Evolutionary conservation across 495 filamentous ascomycete species (phyloP).

Genomic region (Tuber melanosporum): DNA sequence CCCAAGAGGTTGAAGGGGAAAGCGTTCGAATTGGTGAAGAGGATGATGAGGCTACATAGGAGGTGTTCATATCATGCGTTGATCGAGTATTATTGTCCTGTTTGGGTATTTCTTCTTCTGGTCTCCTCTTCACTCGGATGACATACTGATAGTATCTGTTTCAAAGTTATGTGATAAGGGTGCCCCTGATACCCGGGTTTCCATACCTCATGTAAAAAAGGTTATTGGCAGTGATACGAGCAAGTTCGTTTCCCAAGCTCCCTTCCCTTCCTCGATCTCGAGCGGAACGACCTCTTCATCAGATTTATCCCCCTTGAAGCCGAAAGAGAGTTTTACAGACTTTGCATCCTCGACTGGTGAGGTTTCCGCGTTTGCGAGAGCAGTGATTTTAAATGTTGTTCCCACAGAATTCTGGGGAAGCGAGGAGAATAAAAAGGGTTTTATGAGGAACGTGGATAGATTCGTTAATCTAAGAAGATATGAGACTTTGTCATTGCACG

Average conservation of each 20-base stretch:
- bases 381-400: constrained; percentile 66
- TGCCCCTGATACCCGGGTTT: constrained; percentile 22
- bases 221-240: not conserved
- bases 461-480: constrained; percentile 74
- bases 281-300: constrained; percentile 1
- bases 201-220: constrained; percentile 6
- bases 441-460: constrained; percentile 62
- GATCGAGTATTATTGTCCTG: constrained; percentile 73
- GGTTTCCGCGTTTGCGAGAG: constrained; percentile 83
- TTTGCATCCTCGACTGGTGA: constrained; percentile 62
- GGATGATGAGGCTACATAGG: constrained; percentile 61
- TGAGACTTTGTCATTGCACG: constrained; percentile 73
- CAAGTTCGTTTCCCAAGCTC: constrained; percentile 6
- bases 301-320: not conserved
- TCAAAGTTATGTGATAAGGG: constrained; percentile 33
- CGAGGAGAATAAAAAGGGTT: constrained; percentile 52
- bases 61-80: constrained; percentile 72
- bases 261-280: not conserved
- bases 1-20: constrained; percentile 72
- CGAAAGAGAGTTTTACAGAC: constrained; percentile 52
- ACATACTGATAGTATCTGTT: constrained; percentile 15
- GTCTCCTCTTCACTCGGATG: constrained; percentile 5
- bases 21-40: constrained; percentile 54
- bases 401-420: constrained; percentile 65
- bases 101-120: constrained; percentile 15